Evolutionary conservation across 495 filamentous ascomycete species (phyloP).

Genomic region (Aspergillus nanangensis): DNA sequence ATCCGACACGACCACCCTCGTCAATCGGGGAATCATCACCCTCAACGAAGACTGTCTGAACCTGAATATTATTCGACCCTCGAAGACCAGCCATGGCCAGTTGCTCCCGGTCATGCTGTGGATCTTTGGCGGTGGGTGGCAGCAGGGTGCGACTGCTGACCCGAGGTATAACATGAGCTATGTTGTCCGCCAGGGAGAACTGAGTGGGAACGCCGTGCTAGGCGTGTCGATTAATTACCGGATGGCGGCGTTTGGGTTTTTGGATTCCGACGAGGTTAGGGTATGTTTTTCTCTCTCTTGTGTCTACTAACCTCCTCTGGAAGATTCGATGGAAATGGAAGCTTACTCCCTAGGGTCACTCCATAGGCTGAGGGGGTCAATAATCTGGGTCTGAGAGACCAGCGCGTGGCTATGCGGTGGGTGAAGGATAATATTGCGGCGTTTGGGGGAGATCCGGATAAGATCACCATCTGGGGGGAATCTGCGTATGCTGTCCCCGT

Average conservation of each 20-base stretch:
- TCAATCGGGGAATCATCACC: constrained; percentile 19
- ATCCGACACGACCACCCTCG: constrained; percentile 22
- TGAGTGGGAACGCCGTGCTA: constrained; percentile 55
- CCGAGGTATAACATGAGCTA: constrained; percentile 38
- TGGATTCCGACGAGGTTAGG: constrained; percentile 47
- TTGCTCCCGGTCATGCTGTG: constrained; percentile 61
- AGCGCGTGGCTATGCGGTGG: constrained; percentile 46
- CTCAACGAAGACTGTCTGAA: constrained; percentile 60
- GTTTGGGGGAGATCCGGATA: constrained; percentile 52
- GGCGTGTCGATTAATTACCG: constrained; percentile 75
- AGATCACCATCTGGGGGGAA: constrained; percentile 70
- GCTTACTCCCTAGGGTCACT: no score
- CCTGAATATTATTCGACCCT: constrained; percentile 58
- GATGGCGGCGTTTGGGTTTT: constrained; percentile 66
- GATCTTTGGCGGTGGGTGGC: constrained; percentile 63
- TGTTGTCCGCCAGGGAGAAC: constrained; percentile 26
- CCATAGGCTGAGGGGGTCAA: constrained; percentile 44
- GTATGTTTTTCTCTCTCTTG: constrained; percentile 15
- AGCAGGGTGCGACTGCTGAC: constrained; percentile 32
- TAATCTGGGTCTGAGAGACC: constrained; percentile 48
- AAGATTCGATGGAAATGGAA: no score
- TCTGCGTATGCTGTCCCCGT: constrained; percentile 41
- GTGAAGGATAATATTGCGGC: constrained; percentile 45
- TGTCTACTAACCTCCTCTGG: no score
- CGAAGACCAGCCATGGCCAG: constrained; percentile 35